Percentiles rank a stretch among this genome's conserved stretches.
phyloP scores from a whole-genome alignment of 1,284 basidiomycete genomes.

The Papiliotrema terrestris region DNA sequence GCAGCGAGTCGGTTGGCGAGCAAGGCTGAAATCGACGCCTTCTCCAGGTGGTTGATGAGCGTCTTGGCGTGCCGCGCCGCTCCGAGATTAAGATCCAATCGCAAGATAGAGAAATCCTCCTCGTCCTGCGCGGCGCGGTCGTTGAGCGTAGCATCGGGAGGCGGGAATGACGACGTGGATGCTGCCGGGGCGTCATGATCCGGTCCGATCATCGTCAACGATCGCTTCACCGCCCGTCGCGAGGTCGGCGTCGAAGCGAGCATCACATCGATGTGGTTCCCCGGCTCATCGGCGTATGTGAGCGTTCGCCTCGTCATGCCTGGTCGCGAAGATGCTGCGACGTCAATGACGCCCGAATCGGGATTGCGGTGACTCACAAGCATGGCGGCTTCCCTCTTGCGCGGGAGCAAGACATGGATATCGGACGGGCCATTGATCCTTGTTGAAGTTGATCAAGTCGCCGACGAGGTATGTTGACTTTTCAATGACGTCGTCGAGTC shows the following conservation, averaged over 20 bases:
- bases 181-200: constrained; percentile 8
- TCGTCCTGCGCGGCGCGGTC: constrained; percentile 33
- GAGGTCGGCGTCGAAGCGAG: constrained; percentile 51
- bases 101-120: constrained; percentile 75
- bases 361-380: constrained; percentile 19
- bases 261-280: constrained; percentile 63
- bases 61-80: constrained; percentile 67
- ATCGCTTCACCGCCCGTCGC: constrained; percentile 54
- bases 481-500: constrained; percentile 71
- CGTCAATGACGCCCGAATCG: not conserved
- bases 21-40: constrained; percentile 85
- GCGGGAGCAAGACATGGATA: constrained; percentile 58
- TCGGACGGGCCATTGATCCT: constrained; percentile 76
- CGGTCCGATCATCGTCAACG: constrained; percentile 17
- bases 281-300: constrained; percentile 76
- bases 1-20: constrained; percentile 80
- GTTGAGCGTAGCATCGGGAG: constrained; percentile 56
- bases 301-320: constrained; percentile 60
- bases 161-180: constrained; percentile 3
- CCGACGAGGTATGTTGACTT: constrained; percentile 65
- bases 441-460: constrained; percentile 77
- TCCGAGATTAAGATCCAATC: constrained; percentile 89
- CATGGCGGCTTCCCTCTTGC: constrained; percentile 11
- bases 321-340: constrained; percentile 13
- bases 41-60: constrained; percentile 87